These are phyloP conservation scores for Verticillium klebahnii DNA, from an alignment of 2,329 filamentous ascomycete genomes.

Conservation along the genomic window DNA sequence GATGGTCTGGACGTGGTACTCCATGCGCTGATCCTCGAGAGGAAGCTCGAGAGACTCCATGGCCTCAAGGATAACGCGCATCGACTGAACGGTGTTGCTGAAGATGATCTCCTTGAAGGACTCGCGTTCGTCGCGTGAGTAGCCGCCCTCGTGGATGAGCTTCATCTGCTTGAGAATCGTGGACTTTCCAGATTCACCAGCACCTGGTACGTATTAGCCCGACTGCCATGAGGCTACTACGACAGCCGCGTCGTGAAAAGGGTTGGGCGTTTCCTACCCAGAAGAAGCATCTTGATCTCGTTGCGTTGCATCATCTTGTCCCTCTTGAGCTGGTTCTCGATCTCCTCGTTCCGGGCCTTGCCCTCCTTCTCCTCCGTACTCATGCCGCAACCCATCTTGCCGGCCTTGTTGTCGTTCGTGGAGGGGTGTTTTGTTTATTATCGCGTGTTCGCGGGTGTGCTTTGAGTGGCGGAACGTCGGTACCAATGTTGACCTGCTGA, in stretches of 20 bases:
- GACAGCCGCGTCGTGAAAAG: neutral
- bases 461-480: neutral
- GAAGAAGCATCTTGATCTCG: slow-evolving; percentile 99
- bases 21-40: slow-evolving; percentile 84
- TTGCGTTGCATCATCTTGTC: slow-evolving; percentile 99
- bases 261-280: slow-evolving; percentile 56
- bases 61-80: slow-evolving; percentile 65
- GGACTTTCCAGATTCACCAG: slow-evolving; percentile 96
- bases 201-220: slow-evolving; percentile 52
- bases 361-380: slow-evolving; percentile 99
- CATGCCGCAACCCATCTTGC: slow-evolving; percentile 98
- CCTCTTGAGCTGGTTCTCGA: slow-evolving; percentile 97
- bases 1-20: slow-evolving; percentile 97
- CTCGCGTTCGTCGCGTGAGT: slow-evolving; percentile 81
- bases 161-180: slow-evolving; percentile 98
- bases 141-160: slow-evolving; percentile 97
- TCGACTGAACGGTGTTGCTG: slow-evolving; percentile 66
- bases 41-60: slow-evolving; percentile 72
- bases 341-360: slow-evolving; percentile 99
- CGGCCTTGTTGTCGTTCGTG: slow-evolving; percentile 24
- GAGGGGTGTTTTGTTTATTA: neutral
- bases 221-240: neutral
- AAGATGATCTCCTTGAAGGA: slow-evolving; percentile 70
- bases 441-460: neutral
- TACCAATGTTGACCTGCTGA: neutral